A percentile compares a stretch with the other conserved stretches of the same genome.
These are phyloP conservation scores for Dioszegia hungarica DNA, from an alignment of 768 basidiomycete genomes.

Conservation along the genomic window DNA sequence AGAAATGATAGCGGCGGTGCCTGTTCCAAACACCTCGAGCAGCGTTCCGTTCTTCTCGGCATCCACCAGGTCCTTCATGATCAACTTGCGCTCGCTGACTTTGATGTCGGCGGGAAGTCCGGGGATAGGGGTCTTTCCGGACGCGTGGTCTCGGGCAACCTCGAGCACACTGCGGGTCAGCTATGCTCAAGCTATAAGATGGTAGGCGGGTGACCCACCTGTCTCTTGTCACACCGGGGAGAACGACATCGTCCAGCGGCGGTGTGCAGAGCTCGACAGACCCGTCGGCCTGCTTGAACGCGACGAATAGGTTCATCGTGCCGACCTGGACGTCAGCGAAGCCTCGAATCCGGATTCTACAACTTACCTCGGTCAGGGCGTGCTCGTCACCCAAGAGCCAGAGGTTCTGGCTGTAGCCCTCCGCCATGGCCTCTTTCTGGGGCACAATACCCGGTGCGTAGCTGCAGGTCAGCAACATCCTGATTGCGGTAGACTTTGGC, in stretches of 20 bases:
- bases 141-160: conserved; percentile 63
- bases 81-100: conserved; percentile 60
- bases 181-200: no score
- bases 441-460: conserved; percentile 82
- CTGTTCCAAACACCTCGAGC: conserved; percentile 77
- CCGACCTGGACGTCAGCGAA: conserved; percentile 51
- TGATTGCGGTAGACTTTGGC: background rate
- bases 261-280: conserved; percentile 81
- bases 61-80: conserved; percentile 56
- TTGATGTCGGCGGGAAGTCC: conserved; percentile 54
- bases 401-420: conserved; percentile 72
- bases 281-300: conserved; percentile 60
- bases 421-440: conserved; percentile 60
- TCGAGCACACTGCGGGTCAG: conserved; percentile 55
- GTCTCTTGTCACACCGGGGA: conserved; percentile 86
- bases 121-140: conserved; percentile 50
- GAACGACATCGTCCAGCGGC: conserved; percentile 82
- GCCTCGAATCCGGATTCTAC: background rate
- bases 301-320: conserved; percentile 80
- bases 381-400: conserved; percentile 68
- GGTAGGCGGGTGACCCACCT: conserved; percentile 50
- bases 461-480: conserved; percentile 30
- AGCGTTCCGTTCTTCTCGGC: conserved; percentile 60
- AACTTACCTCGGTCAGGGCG: conserved; percentile 54
- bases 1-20: conserved; percentile 57